Conservation (phyloP, 805 yeast genomes). For the Maudiozyma turicensis region DNA sequence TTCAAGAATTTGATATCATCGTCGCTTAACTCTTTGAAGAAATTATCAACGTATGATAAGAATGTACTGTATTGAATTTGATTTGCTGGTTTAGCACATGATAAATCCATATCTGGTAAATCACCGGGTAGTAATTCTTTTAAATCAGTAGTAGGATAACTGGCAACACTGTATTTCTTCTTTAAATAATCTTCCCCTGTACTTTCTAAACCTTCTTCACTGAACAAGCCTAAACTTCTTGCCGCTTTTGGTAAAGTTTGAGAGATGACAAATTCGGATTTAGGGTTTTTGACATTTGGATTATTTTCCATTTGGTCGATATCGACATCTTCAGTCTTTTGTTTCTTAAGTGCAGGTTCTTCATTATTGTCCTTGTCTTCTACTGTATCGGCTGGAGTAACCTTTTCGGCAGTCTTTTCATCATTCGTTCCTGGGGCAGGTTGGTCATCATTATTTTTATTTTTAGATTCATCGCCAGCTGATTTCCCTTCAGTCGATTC, state of each 20-base stretch:
- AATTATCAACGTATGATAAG: slow-evolving; percentile 76
- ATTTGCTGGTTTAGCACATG: slow-evolving; percentile 73
- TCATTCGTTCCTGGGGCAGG: not conserved
- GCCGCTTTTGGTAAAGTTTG: slow-evolving; percentile 63
- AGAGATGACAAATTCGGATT: slow-evolving; percentile 62
- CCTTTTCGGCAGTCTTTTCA: not conserved
- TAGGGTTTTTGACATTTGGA: slow-evolving; percentile 57
- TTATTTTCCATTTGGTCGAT: slow-evolving; percentile 38
- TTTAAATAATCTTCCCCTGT: slow-evolving; percentile 69
- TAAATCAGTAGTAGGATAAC: slow-evolving; percentile 77
- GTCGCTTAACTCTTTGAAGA: slow-evolving; percentile 63
- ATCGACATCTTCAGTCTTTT: slow-evolving; percentile 8
- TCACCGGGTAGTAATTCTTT: slow-evolving; percentile 74
- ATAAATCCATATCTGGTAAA: slow-evolving; percentile 79
- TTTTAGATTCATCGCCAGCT: not conserved
- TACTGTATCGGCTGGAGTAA: slow-evolving; percentile 1
- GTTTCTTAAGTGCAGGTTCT: slow-evolving; percentile 12
- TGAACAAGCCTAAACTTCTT: slow-evolving; percentile 52
- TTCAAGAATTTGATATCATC: slow-evolving; percentile 73
- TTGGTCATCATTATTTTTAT: not conserved
- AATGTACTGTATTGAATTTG: slow-evolving; percentile 90
- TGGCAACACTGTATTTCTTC: slow-evolving; percentile 74
- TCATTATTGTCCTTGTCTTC: not conserved
- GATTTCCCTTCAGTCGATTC: not conserved
- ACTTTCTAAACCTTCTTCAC: slow-evolving; percentile 52